phyloP scores from a whole-genome alignment of 2,329 filamentous ascomycete species.

The Calonectria honghensis region DNA sequence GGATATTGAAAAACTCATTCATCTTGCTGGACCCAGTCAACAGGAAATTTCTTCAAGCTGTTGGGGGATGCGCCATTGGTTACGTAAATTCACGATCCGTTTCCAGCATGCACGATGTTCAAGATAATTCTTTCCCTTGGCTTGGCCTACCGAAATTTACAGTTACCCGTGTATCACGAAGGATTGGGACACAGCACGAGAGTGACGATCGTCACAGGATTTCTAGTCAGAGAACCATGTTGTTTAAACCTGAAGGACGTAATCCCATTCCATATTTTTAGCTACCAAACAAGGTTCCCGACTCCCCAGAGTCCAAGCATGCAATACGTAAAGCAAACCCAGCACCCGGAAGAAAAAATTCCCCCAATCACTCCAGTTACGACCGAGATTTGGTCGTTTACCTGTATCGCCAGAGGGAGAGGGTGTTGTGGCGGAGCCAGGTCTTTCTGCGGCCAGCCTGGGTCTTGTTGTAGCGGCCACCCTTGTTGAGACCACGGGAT shows the following conservation, averaged over 20 bases:
- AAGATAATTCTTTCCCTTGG: neutral
- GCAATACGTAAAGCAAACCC: constrained; percentile 58
- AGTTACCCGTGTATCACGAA: neutral
- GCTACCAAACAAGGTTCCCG: constrained; percentile 57
- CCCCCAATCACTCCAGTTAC: constrained; percentile 46
- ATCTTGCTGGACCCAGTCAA: neutral
- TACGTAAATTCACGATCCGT: neutral
- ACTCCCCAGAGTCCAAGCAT: constrained; percentile 58
- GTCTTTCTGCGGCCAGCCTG: constrained; percentile 98
- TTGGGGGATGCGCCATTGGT: neutral
- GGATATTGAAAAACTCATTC: neutral
- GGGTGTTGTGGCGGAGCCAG: constrained; percentile 99
- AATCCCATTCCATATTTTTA: constrained; percentile 58
- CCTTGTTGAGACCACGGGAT: constrained; percentile 99
- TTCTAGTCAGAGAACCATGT: constrained; percentile 51
- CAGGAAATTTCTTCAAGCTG: neutral
- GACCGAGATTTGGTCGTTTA: constrained; percentile 67
- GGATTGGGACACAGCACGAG: neutral
- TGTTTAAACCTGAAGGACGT: constrained; percentile 55
- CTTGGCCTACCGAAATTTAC: neutral
- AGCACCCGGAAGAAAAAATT: constrained; percentile 48
- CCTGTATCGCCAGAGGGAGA: constrained; percentile 98
- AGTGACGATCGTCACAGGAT: neutral
- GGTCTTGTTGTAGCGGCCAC: constrained; percentile 99
- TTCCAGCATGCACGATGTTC: neutral